A percentile compares a stretch with the other conserved stretches of the same genome.
phyloP scores from a whole-genome alignment of 1,139 yeast species.

The Lodderomyces oxycetoniae region DNA sequence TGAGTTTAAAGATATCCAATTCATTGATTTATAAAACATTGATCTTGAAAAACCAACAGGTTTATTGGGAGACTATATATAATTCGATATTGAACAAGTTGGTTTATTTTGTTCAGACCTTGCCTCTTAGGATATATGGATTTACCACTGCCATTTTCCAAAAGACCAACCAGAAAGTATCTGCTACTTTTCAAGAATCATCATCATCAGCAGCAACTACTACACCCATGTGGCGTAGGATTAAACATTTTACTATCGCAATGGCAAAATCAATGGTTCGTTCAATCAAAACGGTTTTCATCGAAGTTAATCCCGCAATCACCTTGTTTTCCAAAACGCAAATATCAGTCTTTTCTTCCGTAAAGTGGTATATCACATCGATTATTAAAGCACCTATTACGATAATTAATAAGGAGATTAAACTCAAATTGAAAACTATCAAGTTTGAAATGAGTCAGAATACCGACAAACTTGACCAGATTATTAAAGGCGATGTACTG shows the following conservation, averaged over 20 bases:
- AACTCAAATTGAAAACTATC: constrained; percentile 18
- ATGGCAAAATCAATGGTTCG: constrained; percentile 8
- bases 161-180: constrained; percentile 8
- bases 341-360: constrained; percentile 3
- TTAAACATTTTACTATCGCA: constrained; percentile 7
- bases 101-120: constrained; percentile 32
- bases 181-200: constrained; percentile 7
- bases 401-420: constrained; percentile 22
- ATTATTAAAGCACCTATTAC: constrained; percentile 18
- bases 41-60: constrained; percentile 29
- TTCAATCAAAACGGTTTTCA: constrained; percentile 8
- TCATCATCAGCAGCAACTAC: not conserved
- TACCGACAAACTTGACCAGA: constrained; percentile 21
- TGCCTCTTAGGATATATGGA: constrained; percentile 24
- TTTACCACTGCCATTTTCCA: constrained; percentile 11
- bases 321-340: constrained; percentile 9
- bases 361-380: constrained; percentile 10
- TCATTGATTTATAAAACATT: constrained; percentile 34
- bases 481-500: constrained; percentile 18
- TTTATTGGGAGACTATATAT: constrained; percentile 34
- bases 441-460: constrained; percentile 18
- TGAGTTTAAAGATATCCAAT: constrained; percentile 29
- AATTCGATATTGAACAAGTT: constrained; percentile 24
- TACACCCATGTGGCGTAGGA: constrained; percentile 3
- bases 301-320: constrained; percentile 14